A percentile compares a stretch with the other conserved stretches of the same genome.
Evolutionary conservation across 352 stramenopile species (phyloP).

Genomic region (Pseudoperonospora humuli): DNA sequence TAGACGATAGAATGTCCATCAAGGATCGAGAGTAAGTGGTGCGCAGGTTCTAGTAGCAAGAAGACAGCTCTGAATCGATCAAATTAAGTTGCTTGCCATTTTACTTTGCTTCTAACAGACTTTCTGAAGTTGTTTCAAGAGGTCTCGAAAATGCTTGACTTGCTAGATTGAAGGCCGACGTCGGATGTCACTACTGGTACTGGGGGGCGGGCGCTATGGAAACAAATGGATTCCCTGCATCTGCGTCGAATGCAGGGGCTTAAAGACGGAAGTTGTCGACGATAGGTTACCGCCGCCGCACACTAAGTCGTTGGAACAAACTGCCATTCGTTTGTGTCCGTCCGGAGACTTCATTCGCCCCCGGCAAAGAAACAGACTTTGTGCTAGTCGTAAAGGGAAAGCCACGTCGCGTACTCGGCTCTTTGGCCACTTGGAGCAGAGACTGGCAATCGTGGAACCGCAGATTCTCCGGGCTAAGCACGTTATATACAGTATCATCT

Average conservation of each 20-base stretch:
- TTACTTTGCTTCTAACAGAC: too few relatives aligned
- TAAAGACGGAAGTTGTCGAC: constrained; percentile 1
- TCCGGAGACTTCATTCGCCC: constrained; percentile 27
- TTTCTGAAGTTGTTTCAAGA: too few relatives aligned
- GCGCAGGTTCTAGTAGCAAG: too few relatives aligned
- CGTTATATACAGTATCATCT: constrained; percentile 18
- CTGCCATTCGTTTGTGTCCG: constrained; percentile 16
- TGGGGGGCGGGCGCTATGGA: constrained; percentile 20
- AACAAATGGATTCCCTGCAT: constrained; percentile 19
- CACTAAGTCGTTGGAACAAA: constrained; percentile 26
- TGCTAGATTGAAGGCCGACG: too few relatives aligned
- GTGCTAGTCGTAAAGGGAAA: constrained; percentile 24
- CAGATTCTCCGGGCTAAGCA: constrained; percentile 29
- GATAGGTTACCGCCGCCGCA: constrained; percentile 26
- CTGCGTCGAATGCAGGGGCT: constrained; percentile 14
- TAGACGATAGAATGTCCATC: too few relatives aligned
- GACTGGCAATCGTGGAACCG: constrained; percentile 33
- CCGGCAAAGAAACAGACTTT: constrained; percentile 13
- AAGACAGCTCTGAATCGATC: too few relatives aligned
- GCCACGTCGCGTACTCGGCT: constrained; percentile 7
- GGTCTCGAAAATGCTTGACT: too few relatives aligned
- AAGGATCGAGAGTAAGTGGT: too few relatives aligned
- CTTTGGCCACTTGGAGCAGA: constrained; percentile 23
- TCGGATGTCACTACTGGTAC: constrained; percentile 26
- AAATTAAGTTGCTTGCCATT: too few relatives aligned